Evolutionary conservation across 495 filamentous ascomycete species (phyloP).

Genomic region (Gamarada debralockiae): DNA sequence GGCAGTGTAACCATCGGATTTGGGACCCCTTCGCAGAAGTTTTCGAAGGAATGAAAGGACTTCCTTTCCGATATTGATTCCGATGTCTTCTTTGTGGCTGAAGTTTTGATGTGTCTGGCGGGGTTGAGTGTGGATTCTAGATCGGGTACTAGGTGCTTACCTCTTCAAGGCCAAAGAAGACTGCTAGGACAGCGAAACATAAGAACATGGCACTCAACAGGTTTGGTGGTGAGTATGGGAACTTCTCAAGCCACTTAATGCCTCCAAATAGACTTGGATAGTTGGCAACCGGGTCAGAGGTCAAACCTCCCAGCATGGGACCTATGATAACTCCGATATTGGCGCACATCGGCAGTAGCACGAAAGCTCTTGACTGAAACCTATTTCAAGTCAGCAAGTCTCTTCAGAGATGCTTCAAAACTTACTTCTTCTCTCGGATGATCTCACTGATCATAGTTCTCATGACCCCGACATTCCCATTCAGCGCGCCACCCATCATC

Average conservation of each 20-base stretch:
- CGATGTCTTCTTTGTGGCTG: conserved; percentile 43
- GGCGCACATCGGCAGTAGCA: conserved; percentile 78
- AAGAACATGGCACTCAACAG: conserved; percentile 68
- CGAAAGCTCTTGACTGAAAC: conserved; percentile 71
- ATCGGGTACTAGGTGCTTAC: conserved; percentile 31
- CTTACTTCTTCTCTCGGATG: conserved; percentile 59
- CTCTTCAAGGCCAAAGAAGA: conserved; percentile 69
- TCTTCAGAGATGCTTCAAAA: conserved; percentile 51
- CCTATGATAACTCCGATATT: conserved; percentile 77
- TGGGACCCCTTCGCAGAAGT: neutral
- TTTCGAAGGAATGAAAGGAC: conserved; percentile 9
- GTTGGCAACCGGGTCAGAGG: conserved; percentile 68
- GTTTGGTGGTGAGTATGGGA: conserved; percentile 75
- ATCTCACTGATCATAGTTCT: conserved; percentile 77
- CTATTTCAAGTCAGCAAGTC: conserved; percentile 71
- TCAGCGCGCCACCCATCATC: conserved; percentile 69
- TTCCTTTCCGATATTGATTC: conserved; percentile 30
- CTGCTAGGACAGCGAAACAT: conserved; percentile 44
- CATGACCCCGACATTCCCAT: conserved; percentile 81
- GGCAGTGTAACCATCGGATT: conserved; percentile 3
- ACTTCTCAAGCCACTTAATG: conserved; percentile 61
- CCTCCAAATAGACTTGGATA: conserved; percentile 68
- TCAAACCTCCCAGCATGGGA: conserved; percentile 68
- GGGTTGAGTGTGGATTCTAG: neutral
- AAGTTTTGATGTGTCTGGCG: conserved; percentile 47